Conservation (phyloP, 2,329 filamentous ascomycete genomes). For the Diplocarpon mali region DNA sequence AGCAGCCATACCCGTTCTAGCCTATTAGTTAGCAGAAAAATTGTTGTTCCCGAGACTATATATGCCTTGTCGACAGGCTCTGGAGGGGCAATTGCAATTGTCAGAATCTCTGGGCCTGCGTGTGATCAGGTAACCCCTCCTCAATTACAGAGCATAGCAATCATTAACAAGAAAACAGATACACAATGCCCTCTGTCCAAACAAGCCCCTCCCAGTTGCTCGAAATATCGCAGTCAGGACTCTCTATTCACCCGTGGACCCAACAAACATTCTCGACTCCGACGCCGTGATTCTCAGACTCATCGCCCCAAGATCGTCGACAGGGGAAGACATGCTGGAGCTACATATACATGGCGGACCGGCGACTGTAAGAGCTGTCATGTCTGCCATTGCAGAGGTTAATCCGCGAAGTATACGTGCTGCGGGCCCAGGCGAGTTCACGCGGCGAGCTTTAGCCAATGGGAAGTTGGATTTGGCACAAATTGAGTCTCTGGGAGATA, state of each 20-base stretch:
- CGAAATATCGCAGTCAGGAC: constrained; percentile 62
- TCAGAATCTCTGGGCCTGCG: constrained; percentile 73
- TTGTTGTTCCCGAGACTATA: constrained; percentile 46
- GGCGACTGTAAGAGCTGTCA: constrained; percentile 77
- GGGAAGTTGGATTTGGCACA: constrained; percentile 77
- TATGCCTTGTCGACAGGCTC: constrained; percentile 84
- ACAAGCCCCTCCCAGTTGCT: constrained; percentile 40
- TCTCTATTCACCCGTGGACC: constrained; percentile 49
- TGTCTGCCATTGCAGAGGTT: constrained; percentile 57
- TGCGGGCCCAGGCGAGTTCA: constrained; percentile 93
- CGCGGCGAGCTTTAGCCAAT: constrained; percentile 81
- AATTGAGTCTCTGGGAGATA: constrained; percentile 55
- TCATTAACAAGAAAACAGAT: constrained; percentile 37
- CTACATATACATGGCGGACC: constrained; percentile 88
- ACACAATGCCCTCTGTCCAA: constrained; percentile 51
- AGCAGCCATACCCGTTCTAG: no score
- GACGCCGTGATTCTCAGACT: constrained; percentile 64
- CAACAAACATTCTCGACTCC: constrained; percentile 45
- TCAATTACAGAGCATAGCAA: constrained; percentile 1
- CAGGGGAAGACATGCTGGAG: constrained; percentile 86
- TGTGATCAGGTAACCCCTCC: constrained; percentile 48
- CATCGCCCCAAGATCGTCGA: constrained; percentile 69
- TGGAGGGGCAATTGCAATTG: constrained; percentile 84
- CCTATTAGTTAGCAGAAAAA: no score
- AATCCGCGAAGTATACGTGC: constrained; percentile 50